These are phyloP conservation scores for Pyricularia pennisetigena DNA, from an alignment of 2,329 filamentous ascomycete species.

Conservation along the genomic window DNA sequence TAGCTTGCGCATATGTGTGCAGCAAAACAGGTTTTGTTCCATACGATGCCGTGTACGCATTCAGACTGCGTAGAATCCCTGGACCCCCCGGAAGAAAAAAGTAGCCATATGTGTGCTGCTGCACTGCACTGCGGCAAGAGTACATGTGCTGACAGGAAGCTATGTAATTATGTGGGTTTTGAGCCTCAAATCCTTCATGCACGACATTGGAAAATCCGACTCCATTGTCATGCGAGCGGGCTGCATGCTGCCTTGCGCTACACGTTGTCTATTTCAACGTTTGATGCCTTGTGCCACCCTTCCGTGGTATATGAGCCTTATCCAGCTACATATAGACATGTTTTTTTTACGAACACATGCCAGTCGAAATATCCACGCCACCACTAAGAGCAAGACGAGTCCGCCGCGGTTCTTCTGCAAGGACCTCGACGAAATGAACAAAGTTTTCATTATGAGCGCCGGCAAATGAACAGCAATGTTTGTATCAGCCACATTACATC, in stretches of 20 bases:
- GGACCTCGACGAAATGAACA: neutral
- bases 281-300: neutral
- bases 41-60: neutral
- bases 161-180: neutral
- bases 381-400: neutral
- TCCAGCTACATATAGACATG: neutral
- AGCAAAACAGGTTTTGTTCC: neutral
- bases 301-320: neutral
- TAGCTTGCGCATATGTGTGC: neutral
- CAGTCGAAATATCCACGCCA: neutral
- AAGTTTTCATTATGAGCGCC: neutral
- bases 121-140: neutral
- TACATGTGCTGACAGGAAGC: neutral
- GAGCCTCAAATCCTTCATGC: conserved; percentile 4
- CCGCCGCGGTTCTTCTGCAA: neutral
- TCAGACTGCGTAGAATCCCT: neutral
- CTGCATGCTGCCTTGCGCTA: conserved; percentile 1
- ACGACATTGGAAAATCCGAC: neutral
- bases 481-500: neutral
- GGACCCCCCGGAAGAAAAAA: neutral
- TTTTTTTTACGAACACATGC: neutral
- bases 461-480: neutral
- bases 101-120: neutral
- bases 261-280: conserved; percentile 4
- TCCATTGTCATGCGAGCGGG: neutral